Evolutionary conservation across 2,329 filamentous ascomycete genomes (phyloP).

Genomic region (Pyrenochaeta sp.): DNA sequence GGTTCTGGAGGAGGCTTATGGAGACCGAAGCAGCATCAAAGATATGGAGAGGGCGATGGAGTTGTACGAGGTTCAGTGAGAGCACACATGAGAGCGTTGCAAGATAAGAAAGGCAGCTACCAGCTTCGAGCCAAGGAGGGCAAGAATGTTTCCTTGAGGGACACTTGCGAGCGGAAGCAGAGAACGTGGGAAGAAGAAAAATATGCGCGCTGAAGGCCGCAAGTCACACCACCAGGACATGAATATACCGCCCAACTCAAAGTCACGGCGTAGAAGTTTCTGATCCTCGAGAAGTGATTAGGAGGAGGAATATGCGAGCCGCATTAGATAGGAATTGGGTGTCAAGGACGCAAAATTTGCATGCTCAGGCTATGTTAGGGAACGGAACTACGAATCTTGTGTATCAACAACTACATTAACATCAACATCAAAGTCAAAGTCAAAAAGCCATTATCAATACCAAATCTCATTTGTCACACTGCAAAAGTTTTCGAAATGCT

Average conservation of each 20-base stretch:
- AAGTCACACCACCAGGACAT: constrained; percentile 19
- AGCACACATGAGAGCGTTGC: background rate
- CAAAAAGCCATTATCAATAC: background rate
- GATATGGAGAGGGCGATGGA: constrained; percentile 57
- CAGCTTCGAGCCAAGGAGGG: constrained; percentile 15
- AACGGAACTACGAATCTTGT: background rate
- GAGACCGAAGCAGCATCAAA: constrained; percentile 53
- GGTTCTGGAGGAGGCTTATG: constrained; percentile 57
- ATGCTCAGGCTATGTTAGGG: background rate
- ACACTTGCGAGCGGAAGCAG: background rate
- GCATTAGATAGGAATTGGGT: constrained; percentile 5
- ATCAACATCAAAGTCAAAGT: background rate
- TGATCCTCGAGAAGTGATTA: constrained; percentile 20
- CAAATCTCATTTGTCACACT: background rate
- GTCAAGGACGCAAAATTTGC: background rate
- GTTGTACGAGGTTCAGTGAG: constrained; percentile 54
- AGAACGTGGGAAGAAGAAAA: constrained; percentile 6
- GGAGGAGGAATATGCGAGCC: constrained; percentile 7
- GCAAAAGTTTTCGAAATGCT: background rate
- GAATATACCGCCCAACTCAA: constrained; percentile 4
- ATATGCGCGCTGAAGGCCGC: constrained; percentile 19
- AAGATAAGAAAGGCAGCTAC: constrained; percentile 4
- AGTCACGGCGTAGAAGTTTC: background rate
- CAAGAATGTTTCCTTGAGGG: constrained; percentile 5
- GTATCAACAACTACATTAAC: background rate